A percentile compares a stretch with the other conserved stretches of the same genome.
phyloP scores from a whole-genome alignment of 495 filamentous ascomycete species.

The Daldinia decipiens region DNA sequence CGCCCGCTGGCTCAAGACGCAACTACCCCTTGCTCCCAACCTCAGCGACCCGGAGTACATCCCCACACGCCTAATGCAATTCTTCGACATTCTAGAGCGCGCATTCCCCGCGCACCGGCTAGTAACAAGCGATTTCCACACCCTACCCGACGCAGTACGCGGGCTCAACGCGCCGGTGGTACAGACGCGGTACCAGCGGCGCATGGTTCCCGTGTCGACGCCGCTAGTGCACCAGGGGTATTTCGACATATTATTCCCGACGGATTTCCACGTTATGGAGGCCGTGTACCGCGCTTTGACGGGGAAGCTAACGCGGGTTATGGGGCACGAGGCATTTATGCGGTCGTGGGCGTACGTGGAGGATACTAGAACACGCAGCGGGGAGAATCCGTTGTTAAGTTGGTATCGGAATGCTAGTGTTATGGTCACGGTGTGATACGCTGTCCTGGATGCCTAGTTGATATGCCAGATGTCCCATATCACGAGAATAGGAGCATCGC shows the following conservation, averaged over 20 bases:
- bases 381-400: conserved; percentile 89
- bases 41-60: conserved; percentile 88
- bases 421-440: conserved; percentile 75
- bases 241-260: conserved; percentile 99
- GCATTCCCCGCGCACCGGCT: conserved; percentile 92
- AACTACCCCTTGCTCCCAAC: conserved; percentile 75
- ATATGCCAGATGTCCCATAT: neutral
- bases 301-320: conserved; percentile 84
- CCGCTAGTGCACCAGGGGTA: conserved; percentile 97
- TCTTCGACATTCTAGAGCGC: conserved; percentile 87
- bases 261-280: conserved; percentile 88
- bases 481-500: neutral
- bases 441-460: neutral
- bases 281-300: conserved; percentile 91
- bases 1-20: conserved; percentile 63
- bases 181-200: conserved; percentile 88
- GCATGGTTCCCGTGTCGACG: conserved; percentile 87
- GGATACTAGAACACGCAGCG: conserved; percentile 85
- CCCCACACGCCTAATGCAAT: conserved; percentile 92
- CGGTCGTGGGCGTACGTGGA: conserved; percentile 86
- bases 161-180: conserved; percentile 94
- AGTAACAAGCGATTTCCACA: conserved; percentile 90
- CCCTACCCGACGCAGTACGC: conserved; percentile 78
- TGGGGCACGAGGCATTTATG: conserved; percentile 91
- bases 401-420: conserved; percentile 97